A percentile compares a stretch with the other conserved stretches of the same genome.
Evolutionary conservation across 2,329 filamentous ascomycete genomes (phyloP).

Genomic region (Hirsutella thompsonii): DNA sequence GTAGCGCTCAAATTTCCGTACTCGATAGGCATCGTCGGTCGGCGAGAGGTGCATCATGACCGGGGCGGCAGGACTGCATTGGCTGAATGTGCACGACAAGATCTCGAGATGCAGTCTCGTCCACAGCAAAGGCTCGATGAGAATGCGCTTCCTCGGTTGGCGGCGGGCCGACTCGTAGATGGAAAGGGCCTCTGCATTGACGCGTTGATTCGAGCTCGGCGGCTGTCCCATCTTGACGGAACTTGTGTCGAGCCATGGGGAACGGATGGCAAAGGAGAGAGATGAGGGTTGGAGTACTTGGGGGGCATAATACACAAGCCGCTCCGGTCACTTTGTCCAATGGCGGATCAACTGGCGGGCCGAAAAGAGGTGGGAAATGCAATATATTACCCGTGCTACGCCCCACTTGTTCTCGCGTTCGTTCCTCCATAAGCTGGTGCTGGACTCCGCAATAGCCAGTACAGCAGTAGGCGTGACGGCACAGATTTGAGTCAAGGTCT

Average conservation of each 20-base stretch:
- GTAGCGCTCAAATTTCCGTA: neutral
- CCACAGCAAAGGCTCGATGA: constrained; percentile 2
- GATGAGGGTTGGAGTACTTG: neutral
- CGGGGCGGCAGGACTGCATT: neutral
- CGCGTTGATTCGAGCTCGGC: neutral
- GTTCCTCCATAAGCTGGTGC: too few relatives aligned
- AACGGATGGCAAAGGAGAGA: neutral
- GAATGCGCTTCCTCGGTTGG: constrained; percentile 1
- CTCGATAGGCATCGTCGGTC: neutral
- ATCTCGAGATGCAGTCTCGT: constrained; percentile 3
- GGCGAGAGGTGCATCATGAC: neutral
- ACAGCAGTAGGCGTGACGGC: too few relatives aligned
- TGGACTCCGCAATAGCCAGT: too few relatives aligned
- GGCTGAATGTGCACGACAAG: constrained; percentile 1
- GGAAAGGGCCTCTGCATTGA: constrained; percentile 1
- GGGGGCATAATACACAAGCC: neutral
- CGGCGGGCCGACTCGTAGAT: constrained; percentile 1
- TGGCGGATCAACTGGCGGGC: too few relatives aligned
- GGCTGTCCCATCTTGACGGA: neutral
- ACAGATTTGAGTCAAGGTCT: too few relatives aligned
- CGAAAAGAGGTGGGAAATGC: neutral
- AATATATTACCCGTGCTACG: neutral
- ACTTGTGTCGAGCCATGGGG: neutral
- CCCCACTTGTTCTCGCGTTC: too few relatives aligned
- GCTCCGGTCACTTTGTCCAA: neutral